A percentile compares a stretch with the other conserved stretches of the same genome.
Evolutionary conservation across 176 grass and related monocot species (phyloP).

Genomic region (Triticum dicoccoides): DNA sequence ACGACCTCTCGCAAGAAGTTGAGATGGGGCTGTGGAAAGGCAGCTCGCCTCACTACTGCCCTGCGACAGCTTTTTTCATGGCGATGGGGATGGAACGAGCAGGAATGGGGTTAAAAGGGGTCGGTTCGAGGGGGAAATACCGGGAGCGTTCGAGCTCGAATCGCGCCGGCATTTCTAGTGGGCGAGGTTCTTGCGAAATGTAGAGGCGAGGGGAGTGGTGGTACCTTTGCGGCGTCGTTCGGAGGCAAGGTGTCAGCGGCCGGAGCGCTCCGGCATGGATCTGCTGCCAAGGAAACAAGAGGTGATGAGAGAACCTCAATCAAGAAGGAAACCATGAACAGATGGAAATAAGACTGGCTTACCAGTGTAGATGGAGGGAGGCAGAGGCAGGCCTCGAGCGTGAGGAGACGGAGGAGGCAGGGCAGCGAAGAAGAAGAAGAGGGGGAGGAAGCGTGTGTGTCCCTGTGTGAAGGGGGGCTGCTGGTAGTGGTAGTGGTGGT

Average conservation of each 20-base stretch:
- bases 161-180: not conserved
- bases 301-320: not conserved
- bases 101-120: not conserved
- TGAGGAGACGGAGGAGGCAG: not conserved
- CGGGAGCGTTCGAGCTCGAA: not conserved
- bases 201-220: not conserved
- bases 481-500: not conserved
- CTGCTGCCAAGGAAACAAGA: not conserved
- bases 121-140: not conserved
- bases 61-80: not conserved
- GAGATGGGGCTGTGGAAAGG: too few species aligned
- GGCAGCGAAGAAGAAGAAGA: not conserved
- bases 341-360: not conserved
- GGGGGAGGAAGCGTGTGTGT: not conserved
- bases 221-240: conserved; percentile 18
- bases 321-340: not conserved
- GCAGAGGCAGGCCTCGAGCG: not conserved
- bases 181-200: not conserved
- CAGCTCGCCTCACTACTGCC: not conserved
- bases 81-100: not conserved
- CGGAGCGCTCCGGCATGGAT: conserved; percentile 7
- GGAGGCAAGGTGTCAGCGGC: not conserved
- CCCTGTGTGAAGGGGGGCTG: not conserved
- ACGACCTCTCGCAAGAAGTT: not conserved
- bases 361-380: not conserved